Conservation (phyloP, 202 grass and related monocot genomes). For the Eragrostis tef region DNA sequence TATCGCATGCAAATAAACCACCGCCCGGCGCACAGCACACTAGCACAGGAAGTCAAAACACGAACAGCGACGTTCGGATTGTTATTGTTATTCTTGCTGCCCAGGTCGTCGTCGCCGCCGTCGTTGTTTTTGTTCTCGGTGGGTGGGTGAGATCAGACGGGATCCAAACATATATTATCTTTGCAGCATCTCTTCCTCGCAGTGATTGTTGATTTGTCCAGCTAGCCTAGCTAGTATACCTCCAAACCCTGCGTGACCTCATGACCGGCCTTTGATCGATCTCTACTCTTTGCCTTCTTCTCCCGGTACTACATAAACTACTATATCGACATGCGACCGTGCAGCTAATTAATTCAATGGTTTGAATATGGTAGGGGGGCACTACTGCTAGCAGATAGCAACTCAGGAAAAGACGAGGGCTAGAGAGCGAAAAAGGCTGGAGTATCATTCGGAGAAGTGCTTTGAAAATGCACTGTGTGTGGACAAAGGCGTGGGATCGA, state of each 20-base stretch:
- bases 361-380: not conserved
- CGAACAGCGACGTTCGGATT: conserved; percentile 9
- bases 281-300: not conserved
- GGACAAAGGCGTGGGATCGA: conserved; percentile 28
- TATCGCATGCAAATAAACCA: not conserved
- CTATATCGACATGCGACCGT: not conserved
- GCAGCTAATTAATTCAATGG: not conserved
- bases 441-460: not conserved
- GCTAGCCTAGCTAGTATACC: not conserved
- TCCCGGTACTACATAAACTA: conserved; percentile 9
- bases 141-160: conserved; percentile 16
- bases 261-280: not conserved
- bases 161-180: conserved; percentile 32
- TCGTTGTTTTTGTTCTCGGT: conserved; percentile 17
- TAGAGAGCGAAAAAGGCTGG: not conserved
- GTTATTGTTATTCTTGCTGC: not conserved
- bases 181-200: not conserved
- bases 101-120: not conserved
- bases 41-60: conserved; percentile 46
- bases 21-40: too few relatives aligned
- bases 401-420: conserved; percentile 2
- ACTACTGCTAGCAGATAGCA: not conserved
- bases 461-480: not conserved
- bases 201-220: conserved; percentile 23
- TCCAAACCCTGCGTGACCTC: conserved; percentile 22